Percentiles rank a stretch among this genome's conserved stretches.
phyloP scores from a whole-genome alignment of 495 filamentous ascomycete species.

The Penicillium nucicola region DNA sequence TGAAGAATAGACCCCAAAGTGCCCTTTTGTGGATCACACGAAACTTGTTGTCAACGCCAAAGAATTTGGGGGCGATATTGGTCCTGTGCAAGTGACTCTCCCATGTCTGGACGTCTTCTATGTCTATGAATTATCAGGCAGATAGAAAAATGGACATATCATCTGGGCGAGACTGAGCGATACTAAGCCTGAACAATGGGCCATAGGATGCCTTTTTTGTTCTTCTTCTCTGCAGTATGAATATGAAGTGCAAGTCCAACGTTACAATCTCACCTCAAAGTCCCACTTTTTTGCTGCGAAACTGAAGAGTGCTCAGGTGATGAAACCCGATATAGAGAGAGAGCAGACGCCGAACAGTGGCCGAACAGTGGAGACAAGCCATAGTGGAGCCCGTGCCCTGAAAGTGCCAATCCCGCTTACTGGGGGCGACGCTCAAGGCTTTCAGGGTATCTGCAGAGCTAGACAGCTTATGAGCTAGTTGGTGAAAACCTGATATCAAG shows the following conservation, averaged over 20 bases:
- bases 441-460: neutral
- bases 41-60: neutral
- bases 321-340: too few relatives aligned
- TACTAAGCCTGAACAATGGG: too few relatives aligned
- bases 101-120: too few relatives aligned
- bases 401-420: neutral
- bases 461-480: neutral
- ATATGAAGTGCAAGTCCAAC: neutral
- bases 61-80: neutral
- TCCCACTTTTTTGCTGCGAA: too few relatives aligned
- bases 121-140: too few relatives aligned
- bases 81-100: neutral
- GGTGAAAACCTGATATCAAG: neutral
- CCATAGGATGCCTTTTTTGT: too few relatives aligned
- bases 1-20: neutral
- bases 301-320: too few relatives aligned
- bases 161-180: too few relatives aligned
- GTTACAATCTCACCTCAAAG: neutral
- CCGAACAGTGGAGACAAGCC: neutral
- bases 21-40: neutral
- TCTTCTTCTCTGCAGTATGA: neutral
- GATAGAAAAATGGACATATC: too few relatives aligned
- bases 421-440: neutral
- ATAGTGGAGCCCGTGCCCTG: neutral
- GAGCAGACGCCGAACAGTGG: too few relatives aligned